These are phyloP conservation scores for Pueraria montana DNA, from an alignment of 306 rosid genomes.

Conservation along the genomic window DNA sequence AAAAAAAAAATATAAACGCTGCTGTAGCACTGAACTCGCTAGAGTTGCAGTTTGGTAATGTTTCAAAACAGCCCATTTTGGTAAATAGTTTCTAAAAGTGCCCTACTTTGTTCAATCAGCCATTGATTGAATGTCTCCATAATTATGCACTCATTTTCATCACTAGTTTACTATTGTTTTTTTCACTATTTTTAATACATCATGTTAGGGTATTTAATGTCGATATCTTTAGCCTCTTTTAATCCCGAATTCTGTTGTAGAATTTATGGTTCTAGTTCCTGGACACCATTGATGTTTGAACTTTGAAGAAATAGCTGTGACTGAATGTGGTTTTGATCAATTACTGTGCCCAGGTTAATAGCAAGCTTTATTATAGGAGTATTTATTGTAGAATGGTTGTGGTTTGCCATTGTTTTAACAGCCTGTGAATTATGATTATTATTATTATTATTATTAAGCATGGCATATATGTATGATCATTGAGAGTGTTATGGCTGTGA, in stretches of 20 bases:
- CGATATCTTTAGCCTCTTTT: conserved; percentile 6
- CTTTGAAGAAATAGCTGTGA: conserved; percentile 14
- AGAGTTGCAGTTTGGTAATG: neutral
- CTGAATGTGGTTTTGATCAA: conserved; percentile 27
- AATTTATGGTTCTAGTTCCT: conserved; percentile 25
- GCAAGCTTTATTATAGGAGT: neutral
- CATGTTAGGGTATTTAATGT: neutral
- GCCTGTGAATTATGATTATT: neutral
- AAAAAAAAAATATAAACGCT: too few relatives aligned
- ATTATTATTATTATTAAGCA: conserved; percentile 2
- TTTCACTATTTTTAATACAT: neutral
- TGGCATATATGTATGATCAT: neutral
- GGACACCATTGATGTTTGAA: conserved; percentile 14
- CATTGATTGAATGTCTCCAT: conserved; percentile 21
- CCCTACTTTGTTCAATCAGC: neutral
- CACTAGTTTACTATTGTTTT: neutral
- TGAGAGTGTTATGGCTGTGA: conserved; percentile 16
- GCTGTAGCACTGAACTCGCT: neutral
- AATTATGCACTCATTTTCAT: neutral
- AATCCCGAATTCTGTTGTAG: neutral
- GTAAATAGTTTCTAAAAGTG: neutral
- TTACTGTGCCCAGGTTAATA: neutral
- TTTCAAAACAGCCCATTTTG: neutral
- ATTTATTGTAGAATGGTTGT: neutral
- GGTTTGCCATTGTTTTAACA: neutral